phyloP scores from a whole-genome alignment of 805 yeast genomes.

The Candida tallmaniae region DNA sequence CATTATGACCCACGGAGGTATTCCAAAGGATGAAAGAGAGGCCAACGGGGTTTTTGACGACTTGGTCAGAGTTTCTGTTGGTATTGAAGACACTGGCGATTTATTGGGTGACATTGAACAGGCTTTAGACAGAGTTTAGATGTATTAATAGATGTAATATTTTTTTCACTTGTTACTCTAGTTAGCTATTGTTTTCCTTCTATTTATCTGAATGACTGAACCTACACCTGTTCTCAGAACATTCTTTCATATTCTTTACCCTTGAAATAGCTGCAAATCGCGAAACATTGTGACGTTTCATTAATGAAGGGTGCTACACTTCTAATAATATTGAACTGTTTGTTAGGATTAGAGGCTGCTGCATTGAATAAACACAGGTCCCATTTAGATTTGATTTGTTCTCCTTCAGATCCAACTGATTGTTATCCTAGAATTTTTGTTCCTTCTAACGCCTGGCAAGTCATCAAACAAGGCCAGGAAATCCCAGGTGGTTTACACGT shows the following conservation, averaged over 20 bases:
- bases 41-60: constrained; percentile 78
- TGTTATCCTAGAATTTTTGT: constrained; percentile 64
- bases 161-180: neutral
- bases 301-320: too few species aligned
- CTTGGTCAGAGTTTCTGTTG: constrained; percentile 77
- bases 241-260: too few species aligned
- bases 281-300: too few species aligned
- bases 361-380: too few species aligned
- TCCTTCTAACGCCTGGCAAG: constrained; percentile 68
- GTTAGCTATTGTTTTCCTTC: too few species aligned
- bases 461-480: constrained; percentile 63
- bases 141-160: neutral
- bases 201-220: too few species aligned
- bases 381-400: constrained; percentile 8
- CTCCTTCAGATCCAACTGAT: constrained; percentile 19
- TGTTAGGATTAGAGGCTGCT: too few species aligned
- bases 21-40: constrained; percentile 74
- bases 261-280: neutral
- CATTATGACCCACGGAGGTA: constrained; percentile 89
- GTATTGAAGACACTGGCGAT: constrained; percentile 81
- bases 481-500: constrained; percentile 81
- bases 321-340: too few species aligned
- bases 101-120: constrained; percentile 65
- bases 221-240: too few species aligned
- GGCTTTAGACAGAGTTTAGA: constrained; percentile 45